phyloP scores from a whole-genome alignment of 495 filamentous ascomycete genomes.

The Xylona heveae region DNA sequence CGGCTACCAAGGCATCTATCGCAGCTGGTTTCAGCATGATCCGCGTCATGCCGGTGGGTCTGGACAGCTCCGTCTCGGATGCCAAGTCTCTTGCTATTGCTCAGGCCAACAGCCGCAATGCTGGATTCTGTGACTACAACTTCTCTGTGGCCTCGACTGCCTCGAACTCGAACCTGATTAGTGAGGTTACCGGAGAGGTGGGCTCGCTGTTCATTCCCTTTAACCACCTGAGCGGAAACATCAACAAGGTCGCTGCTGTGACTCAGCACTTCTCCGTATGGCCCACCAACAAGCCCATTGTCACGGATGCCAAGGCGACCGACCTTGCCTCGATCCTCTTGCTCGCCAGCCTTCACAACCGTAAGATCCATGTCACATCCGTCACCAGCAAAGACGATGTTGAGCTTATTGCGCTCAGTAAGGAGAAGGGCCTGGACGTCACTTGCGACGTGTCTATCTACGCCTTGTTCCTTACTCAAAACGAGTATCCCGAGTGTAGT shows the following conservation, averaged over 20 bases:
- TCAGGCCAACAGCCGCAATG: conserved; percentile 48
- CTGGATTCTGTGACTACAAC: conserved; percentile 64
- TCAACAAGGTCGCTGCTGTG: conserved; percentile 68
- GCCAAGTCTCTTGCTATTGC: conserved; percentile 49
- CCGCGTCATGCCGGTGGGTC: conserved; percentile 56
- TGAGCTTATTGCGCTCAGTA: conserved; percentile 55
- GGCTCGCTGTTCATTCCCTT: conserved; percentile 77
- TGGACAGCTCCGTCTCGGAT: conserved; percentile 52
- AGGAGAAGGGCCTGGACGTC: conserved; percentile 64
- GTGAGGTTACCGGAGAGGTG: conserved; percentile 48
- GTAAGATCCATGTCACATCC: conserved; percentile 67
- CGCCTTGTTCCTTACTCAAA: conserved; percentile 54
- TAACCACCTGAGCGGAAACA: conserved; percentile 69
- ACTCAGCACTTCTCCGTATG: conserved; percentile 64
- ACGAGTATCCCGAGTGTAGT: conserved; percentile 49
- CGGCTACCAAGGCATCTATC: conserved; percentile 52
- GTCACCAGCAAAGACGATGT: conserved; percentile 73
- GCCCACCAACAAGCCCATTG: conserved; percentile 63
- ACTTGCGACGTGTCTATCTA: conserved; percentile 73
- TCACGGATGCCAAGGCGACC: conserved; percentile 70
- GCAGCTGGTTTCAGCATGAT: conserved; percentile 70
- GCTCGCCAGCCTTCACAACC: conserved; percentile 61
- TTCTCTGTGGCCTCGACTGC: conserved; percentile 67
- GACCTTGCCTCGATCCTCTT: conserved; percentile 64
- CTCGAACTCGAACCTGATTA: conserved; percentile 54